These are phyloP conservation scores for Chlorella vulgaris DNA, from an alignment of 139 green algal genomes.

Conservation along the genomic window DNA sequence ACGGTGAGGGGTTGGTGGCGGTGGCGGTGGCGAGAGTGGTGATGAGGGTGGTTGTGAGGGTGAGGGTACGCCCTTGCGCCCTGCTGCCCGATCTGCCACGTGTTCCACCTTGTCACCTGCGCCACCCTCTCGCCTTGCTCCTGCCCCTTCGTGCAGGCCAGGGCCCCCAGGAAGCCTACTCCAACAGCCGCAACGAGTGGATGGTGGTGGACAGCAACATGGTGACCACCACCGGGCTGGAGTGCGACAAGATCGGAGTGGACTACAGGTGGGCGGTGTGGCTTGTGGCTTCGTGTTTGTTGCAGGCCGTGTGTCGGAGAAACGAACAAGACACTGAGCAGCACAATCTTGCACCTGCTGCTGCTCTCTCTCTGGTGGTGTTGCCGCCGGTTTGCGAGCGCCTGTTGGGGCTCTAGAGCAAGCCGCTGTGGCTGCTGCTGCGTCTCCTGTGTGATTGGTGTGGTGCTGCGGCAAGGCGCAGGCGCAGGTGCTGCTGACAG, in stretches of 20 bases:
- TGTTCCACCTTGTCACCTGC: no score
- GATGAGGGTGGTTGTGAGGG: background rate
- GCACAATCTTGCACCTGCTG: background rate
- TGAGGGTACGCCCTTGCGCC: background rate
- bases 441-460: no score
- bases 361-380: no score
- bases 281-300: background rate
- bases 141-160: background rate
- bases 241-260: constrained; percentile 73
- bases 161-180: background rate
- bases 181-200: constrained; percentile 48
- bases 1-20: background rate
- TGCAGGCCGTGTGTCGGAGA: constrained; percentile 8
- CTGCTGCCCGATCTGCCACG: no score
- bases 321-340: no score
- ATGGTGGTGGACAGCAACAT: constrained; percentile 67
- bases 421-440: no score
- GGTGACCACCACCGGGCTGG: constrained; percentile 45
- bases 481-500: no score
- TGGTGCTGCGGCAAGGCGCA: no score
- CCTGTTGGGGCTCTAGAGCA: background rate
- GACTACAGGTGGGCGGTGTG: constrained; percentile 26
- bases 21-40: background rate
- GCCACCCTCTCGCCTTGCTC: background rate
- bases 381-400: background rate